These are phyloP conservation scores for Comarum palustre DNA, from an alignment of 306 rosid genomes.

Conservation along the genomic window DNA sequence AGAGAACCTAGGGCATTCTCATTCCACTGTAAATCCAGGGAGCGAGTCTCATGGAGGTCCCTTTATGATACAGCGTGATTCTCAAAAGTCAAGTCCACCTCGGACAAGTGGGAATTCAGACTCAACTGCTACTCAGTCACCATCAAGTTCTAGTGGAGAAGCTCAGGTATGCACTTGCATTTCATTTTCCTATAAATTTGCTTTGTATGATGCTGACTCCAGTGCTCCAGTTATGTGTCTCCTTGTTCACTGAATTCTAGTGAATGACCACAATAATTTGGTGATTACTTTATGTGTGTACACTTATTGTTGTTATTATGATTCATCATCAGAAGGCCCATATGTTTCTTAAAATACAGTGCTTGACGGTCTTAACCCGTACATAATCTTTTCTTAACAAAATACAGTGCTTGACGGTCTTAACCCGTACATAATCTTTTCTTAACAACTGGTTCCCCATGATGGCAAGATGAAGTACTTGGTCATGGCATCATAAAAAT, in stretches of 20 bases:
- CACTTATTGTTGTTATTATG: background rate
- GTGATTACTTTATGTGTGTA: background rate
- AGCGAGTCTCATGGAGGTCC: slow-evolving; percentile 35
- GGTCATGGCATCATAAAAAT: slow-evolving; percentile 1
- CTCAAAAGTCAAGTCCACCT: slow-evolving; percentile 59
- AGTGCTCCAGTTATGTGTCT: slow-evolving; percentile 17
- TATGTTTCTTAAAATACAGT: background rate
- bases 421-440: background rate
- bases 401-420: background rate
- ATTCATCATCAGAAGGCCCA: background rate
- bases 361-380: background rate
- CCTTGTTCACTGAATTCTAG: slow-evolving; percentile 3
- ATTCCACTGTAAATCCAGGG: slow-evolving; percentile 30
- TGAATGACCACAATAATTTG: slow-evolving; percentile 11
- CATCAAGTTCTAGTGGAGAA: slow-evolving; percentile 72
- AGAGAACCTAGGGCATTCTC: slow-evolving; percentile 39
- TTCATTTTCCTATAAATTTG: slow-evolving; percentile 22
- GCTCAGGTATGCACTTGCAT: slow-evolving; percentile 51
- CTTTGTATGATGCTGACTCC: slow-evolving; percentile 6
- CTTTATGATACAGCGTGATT: slow-evolving; percentile 33
- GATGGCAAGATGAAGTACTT: slow-evolving; percentile 3
- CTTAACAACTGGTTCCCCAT: background rate
- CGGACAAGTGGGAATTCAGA: slow-evolving; percentile 63
- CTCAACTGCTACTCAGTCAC: slow-evolving; percentile 65
- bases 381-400: background rate